phyloP scores from a whole-genome alignment of 768 basidiomycete species.

The Cyclocybe cylindracea region DNA sequence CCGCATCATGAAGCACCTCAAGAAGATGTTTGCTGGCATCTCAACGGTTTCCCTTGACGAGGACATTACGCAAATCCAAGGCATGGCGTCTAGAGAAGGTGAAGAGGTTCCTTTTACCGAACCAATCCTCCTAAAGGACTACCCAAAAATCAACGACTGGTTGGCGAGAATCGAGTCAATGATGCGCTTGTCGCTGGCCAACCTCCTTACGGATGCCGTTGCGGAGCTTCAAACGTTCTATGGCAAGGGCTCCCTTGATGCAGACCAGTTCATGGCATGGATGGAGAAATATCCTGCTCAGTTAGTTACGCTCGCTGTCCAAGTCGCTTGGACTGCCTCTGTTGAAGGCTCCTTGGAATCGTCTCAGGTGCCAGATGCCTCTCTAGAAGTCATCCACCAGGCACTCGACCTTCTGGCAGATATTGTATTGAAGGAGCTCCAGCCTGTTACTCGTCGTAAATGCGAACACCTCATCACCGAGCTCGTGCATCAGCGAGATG shows the following conservation, averaged over 20 bases:
- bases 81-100: slow-evolving; percentile 95
- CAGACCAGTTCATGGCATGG: slow-evolving; percentile 81
- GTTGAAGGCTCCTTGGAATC: slow-evolving; percentile 73
- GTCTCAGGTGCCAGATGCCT: slow-evolving; percentile 53
- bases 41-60: slow-evolving; percentile 88
- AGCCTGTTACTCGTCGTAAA: slow-evolving; percentile 90
- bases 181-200: slow-evolving; percentile 90
- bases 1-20: slow-evolving; percentile 98
- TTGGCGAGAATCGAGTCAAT: slow-evolving; percentile 87
- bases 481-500: slow-evolving; percentile 96
- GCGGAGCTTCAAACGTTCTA: slow-evolving; percentile 82
- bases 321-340: slow-evolving; percentile 90
- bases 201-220: slow-evolving; percentile 78
- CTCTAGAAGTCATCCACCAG: slow-evolving; percentile 75
- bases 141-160: slow-evolving; percentile 99
- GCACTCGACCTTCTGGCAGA: slow-evolving; percentile 96
- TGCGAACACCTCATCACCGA: slow-evolving; percentile 99
- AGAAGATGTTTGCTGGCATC: slow-evolving; percentile 99
- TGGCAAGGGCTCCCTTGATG: slow-evolving; percentile 59
- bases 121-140: slow-evolving; percentile 88
- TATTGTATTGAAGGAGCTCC: slow-evolving; percentile 89
- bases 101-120: slow-evolving; percentile 87
- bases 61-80: slow-evolving; percentile 83
- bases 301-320: slow-evolving; percentile 91
- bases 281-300: slow-evolving; percentile 95